Conservation (phyloP, 805 yeast species). For the Starmerella roubikii region DNA sequence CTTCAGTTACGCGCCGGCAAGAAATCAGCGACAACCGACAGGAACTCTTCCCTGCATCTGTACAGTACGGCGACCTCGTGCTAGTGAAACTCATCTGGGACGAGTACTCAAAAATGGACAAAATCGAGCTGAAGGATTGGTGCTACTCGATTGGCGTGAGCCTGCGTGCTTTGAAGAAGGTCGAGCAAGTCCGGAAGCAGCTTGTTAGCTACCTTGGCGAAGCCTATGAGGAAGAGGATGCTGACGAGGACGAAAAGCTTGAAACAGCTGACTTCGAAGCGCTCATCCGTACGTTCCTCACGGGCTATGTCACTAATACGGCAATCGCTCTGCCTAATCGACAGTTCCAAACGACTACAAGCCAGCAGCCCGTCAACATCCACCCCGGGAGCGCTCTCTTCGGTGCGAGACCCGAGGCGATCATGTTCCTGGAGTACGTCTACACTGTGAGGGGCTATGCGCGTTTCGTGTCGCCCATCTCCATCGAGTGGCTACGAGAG, state of each 20-base stretch:
- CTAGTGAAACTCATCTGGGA: constrained; percentile 68
- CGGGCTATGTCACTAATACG: constrained; percentile 74
- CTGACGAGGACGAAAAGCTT: constrained; percentile 1
- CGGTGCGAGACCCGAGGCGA: constrained; percentile 69
- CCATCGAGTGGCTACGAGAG: constrained; percentile 54
- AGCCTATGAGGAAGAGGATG: background rate
- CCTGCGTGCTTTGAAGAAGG: constrained; percentile 68
- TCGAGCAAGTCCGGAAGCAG: constrained; percentile 60
- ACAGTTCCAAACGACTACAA: constrained; percentile 67
- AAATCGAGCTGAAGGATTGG: constrained; percentile 64
- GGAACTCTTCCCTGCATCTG: constrained; percentile 57
- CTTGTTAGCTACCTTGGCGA: constrained; percentile 46
- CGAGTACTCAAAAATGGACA: constrained; percentile 29
- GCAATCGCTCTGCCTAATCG: constrained; percentile 94
- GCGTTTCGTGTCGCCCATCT: constrained; percentile 69
- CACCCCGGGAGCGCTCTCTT: constrained; percentile 86
- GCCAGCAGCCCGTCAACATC: constrained; percentile 69
- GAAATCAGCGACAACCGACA: constrained; percentile 67
- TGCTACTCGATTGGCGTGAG: constrained; percentile 67
- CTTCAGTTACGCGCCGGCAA: constrained; percentile 67
- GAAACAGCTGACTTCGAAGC: constrained; percentile 35
- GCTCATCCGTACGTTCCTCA: constrained; percentile 63
- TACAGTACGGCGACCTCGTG: constrained; percentile 65
- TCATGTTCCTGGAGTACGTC: constrained; percentile 90
- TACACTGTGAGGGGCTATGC: constrained; percentile 89